These are phyloP conservation scores for Stephania yunnanensis DNA, from an alignment of 164 flowering plant genomes.

Conservation along the genomic window DNA sequence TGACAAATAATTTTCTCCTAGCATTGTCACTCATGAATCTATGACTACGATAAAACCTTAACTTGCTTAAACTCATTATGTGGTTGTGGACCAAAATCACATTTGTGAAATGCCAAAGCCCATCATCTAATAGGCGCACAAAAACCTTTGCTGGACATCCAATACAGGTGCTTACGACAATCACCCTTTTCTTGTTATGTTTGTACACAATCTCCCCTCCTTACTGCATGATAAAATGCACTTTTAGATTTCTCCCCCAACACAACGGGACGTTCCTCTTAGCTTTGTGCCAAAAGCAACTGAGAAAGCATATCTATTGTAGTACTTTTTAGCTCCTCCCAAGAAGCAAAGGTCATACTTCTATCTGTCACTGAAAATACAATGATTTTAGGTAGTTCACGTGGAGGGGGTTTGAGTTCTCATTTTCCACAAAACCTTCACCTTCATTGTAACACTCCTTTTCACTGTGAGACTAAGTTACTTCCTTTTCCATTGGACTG, in stretches of 20 bases:
- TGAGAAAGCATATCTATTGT: not conserved
- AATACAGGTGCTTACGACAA: not conserved
- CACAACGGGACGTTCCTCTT: not conserved
- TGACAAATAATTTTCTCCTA: slow-evolving; percentile 26
- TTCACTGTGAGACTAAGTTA: too few species aligned
- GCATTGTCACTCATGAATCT: slow-evolving; percentile 38
- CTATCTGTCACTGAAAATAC: too few species aligned
- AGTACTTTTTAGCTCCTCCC: not conserved
- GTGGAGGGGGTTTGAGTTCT: too few species aligned
- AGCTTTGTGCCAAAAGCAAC: not conserved
- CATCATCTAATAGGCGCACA: not conserved
- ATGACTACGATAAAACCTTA: slow-evolving; percentile 39
- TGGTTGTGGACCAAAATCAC: slow-evolving; percentile 42
- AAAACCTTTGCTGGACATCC: not conserved
- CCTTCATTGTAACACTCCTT: too few species aligned
- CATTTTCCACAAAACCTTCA: too few species aligned
- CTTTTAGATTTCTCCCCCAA: not conserved
- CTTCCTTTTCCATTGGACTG: too few species aligned
- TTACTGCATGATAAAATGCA: slow-evolving; percentile 1
- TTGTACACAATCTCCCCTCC: not conserved
- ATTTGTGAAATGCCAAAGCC: not conserved
- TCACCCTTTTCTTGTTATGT: not conserved
- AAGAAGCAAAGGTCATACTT: slow-evolving; percentile 1
- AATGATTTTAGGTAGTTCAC: too few species aligned
- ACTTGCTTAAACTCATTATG: slow-evolving; percentile 13